Base-by-base conservation (phyloP, 306 rosid species). In the Lathyrus tuberosus region DNA sequence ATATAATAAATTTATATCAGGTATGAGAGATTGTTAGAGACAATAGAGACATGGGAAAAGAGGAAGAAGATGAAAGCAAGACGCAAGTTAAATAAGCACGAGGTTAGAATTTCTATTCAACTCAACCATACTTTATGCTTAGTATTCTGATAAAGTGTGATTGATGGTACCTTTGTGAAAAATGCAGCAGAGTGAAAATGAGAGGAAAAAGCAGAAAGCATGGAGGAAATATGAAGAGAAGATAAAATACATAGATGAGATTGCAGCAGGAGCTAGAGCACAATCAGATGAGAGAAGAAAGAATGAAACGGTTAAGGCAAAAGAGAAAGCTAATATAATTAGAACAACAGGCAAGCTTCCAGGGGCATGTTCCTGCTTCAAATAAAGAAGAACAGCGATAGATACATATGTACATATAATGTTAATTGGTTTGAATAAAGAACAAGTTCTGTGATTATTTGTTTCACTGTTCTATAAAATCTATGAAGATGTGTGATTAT, bases 21-120 rank as follows among this genome's bases (percentile, higher is more conserved):
- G 87, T 79, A 84, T 12, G 88, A 88, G 48, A 84, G 71, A 64
- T 77, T 77, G 64, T 41, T 59, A 5, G 78, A 77, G 66, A 84
- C 77, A 2, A 89, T 95, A 65, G 70, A 38, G 31, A 49, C 85
- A 26, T 91, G 99, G 99, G 99, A 91, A 81, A 74, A 18, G 54
- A 79, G 85, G 79, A 87, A 86, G 88, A 76, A 40, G 76, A 72
- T 2, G 8, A 91, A 85, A 76, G 89, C 88, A 38, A 84, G 69
- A 67, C 73, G 67, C 16, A 78, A 57, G 69, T 70, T 78, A 11
- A 74, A 83, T 26, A 80, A 43, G 61, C 35, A 43, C 24, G 78
- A 87, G 97, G 97, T 67, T 14, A 48, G 18, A 47, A 10, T 65
- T 91, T 57, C 44, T 95, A 84, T 65, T 33, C 5, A 26, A 18